Conservation (phyloP, 768 basidiomycete genomes). For the Mycena polygramma region DNA sequence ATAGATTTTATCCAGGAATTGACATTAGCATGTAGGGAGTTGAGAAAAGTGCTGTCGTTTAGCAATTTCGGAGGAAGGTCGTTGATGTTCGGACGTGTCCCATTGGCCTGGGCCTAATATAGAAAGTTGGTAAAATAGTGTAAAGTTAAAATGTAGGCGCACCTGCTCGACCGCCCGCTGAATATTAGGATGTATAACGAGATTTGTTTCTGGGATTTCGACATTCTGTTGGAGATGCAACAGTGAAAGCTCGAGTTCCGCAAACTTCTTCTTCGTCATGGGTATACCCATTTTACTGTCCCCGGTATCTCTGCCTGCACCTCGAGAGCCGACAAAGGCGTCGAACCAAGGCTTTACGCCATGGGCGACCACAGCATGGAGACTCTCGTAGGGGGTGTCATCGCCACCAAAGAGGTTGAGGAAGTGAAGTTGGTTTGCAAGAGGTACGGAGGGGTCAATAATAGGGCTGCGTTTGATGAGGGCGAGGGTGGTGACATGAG, state of each 20-base stretch:
- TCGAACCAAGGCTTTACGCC: slow-evolving; percentile 99
- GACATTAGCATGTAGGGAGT: slow-evolving; percentile 92
- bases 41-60: slow-evolving; percentile 92
- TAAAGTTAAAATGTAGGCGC: slow-evolving; percentile 21
- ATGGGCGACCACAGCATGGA: slow-evolving; percentile 94
- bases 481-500: slow-evolving; percentile 88
- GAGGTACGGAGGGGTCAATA: slow-evolving; percentile 83
- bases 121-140: slow-evolving; percentile 33
- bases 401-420: slow-evolving; percentile 92
- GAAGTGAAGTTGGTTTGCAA: slow-evolving; percentile 90
- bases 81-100: slow-evolving; percentile 78
- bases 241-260: slow-evolving; percentile 94
- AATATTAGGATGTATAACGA: slow-evolving; percentile 91
- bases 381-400: slow-evolving; percentile 93
- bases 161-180: slow-evolving; percentile 87
- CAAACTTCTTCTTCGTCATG: slow-evolving; percentile 99
- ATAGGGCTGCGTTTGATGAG: slow-evolving; percentile 93
- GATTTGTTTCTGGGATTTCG: slow-evolving; percentile 97
- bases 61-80: slow-evolving; percentile 81
- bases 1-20: slow-evolving; percentile 99
- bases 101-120: slow-evolving; percentile 60
- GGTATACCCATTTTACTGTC: slow-evolving; percentile 96
- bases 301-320: slow-evolving; percentile 74
- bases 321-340: slow-evolving; percentile 91
- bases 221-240: slow-evolving; percentile 98